Evolutionary conservation across 257 asterid genomes (phyloP).

Genomic region (Plantago elongata): DNA sequence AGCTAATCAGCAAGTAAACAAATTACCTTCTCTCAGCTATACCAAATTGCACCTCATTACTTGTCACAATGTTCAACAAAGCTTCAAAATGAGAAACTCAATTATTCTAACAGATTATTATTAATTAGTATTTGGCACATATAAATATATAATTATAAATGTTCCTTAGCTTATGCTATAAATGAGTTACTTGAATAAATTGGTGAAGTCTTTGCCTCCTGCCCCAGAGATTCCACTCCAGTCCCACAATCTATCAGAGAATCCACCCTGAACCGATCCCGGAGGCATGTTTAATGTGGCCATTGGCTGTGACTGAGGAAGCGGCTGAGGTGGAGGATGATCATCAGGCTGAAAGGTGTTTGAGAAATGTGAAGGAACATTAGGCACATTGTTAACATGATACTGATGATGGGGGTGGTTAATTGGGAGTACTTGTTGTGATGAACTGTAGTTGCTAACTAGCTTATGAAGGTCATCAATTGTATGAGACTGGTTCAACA

Average conservation of each 20-base stretch:
- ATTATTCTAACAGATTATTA: slow-evolving; percentile 1
- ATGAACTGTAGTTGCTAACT: slow-evolving; percentile 37
- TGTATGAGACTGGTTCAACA: slow-evolving; percentile 26
- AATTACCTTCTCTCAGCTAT: neutral
- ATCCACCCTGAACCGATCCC: slow-evolving; percentile 10
- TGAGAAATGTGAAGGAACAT: slow-evolving; percentile 1
- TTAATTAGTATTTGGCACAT: neutral
- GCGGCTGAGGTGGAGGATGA: slow-evolving; percentile 26
- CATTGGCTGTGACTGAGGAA: slow-evolving; percentile 11
- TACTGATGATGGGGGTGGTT: slow-evolving; percentile 18
- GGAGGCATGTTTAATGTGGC: neutral
- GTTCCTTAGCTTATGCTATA: neutral
- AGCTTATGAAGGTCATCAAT: slow-evolving; percentile 69
- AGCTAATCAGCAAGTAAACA: too few species aligned
- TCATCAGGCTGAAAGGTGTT: neutral
- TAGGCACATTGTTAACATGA: neutral
- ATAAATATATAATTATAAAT: neutral
- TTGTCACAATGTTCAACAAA: neutral
- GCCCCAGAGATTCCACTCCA: slow-evolving; percentile 54
- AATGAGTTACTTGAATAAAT: slow-evolving; percentile 39
- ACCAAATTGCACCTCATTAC: neutral
- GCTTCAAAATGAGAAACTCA: neutral
- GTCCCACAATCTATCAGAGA: slow-evolving; percentile 78
- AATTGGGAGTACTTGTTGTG: slow-evolving; percentile 9
- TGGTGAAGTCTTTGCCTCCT: slow-evolving; percentile 34